Evolutionary conservation across 352 stramenopile species (phyloP).

Genomic region (Globisporangium takayamanum): DNA sequence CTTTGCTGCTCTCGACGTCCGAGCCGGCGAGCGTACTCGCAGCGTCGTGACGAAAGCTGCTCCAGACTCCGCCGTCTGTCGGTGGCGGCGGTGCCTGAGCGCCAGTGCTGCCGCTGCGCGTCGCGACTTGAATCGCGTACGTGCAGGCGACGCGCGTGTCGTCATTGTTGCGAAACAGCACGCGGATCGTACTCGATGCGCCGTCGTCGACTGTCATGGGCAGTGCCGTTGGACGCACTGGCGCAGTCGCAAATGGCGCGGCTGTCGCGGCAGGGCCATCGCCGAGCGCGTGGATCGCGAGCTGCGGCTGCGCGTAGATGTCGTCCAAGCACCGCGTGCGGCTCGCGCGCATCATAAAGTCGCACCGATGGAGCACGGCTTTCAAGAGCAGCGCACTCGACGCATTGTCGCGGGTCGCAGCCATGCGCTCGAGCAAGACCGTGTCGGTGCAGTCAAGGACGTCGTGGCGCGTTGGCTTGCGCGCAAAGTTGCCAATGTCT

Average conservation of each 20-base stretch:
- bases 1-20: constrained; percentile 37
- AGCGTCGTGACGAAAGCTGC: constrained; percentile 52
- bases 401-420: background rate
- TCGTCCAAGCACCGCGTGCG: constrained; percentile 57
- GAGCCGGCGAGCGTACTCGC: constrained; percentile 40
- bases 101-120: background rate
- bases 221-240: background rate
- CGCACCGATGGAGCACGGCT: constrained; percentile 62
- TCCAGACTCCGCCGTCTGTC: constrained; percentile 25
- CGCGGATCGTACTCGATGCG: constrained; percentile 16
- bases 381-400: constrained; percentile 32
- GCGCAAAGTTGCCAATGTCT: constrained; percentile 48
- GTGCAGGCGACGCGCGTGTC: constrained; percentile 24
- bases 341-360: constrained; percentile 75
- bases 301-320: constrained; percentile 31
- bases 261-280: background rate
- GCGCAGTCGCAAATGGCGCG: too few relatives aligned
- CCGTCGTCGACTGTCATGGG: background rate
- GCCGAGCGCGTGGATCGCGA: constrained; percentile 33
- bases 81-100: background rate
- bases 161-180: constrained; percentile 34
- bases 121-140: constrained; percentile 31
- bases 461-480: constrained; percentile 29
- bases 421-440: constrained; percentile 42
- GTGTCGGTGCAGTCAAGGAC: constrained; percentile 60